Evolutionary conservation across 148 eudicot genomes (phyloP).

Genomic region (Tetragonia tetragonoides): DNA sequence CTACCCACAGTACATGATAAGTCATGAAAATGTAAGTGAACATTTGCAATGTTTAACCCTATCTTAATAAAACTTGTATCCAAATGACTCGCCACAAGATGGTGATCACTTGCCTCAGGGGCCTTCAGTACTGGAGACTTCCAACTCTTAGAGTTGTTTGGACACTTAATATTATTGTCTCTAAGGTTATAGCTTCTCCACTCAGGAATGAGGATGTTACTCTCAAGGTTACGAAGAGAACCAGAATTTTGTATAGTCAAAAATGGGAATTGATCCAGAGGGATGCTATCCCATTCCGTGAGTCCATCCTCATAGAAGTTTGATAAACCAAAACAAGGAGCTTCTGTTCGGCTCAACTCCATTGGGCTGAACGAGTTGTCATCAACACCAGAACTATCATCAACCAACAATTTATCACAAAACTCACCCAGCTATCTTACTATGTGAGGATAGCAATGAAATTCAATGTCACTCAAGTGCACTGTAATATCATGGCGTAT

Average conservation of each 20-base stretch:
- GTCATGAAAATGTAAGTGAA: slow-evolving; percentile 76
- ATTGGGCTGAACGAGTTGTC: slow-evolving; percentile 25
- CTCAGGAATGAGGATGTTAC: slow-evolving; percentile 37
- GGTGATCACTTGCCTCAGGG: slow-evolving; percentile 23
- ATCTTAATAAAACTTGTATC: slow-evolving; percentile 24
- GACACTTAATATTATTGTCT: slow-evolving; percentile 31
- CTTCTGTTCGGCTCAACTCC: slow-evolving; percentile 29
- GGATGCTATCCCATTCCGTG: slow-evolving; percentile 46
- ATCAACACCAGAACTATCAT: slow-evolving; percentile 28
- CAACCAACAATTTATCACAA: slow-evolving; percentile 40
- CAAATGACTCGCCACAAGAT: slow-evolving; percentile 11
- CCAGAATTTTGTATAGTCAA: slow-evolving; percentile 43
- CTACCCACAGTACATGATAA: slow-evolving; percentile 59
- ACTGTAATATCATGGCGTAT: slow-evolving; percentile 31
- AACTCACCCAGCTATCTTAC: slow-evolving; percentile 49
- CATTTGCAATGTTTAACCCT: slow-evolving; percentile 43
- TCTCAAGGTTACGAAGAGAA: slow-evolving; percentile 38
- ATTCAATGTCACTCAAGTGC: slow-evolving; percentile 45
- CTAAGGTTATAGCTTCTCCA: slow-evolving; percentile 36
- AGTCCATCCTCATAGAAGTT: slow-evolving; percentile 46
- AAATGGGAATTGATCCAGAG: slow-evolving; percentile 59
- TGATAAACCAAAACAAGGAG: slow-evolving; percentile 45
- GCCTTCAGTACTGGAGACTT: slow-evolving; percentile 14
- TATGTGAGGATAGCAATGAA: slow-evolving; percentile 79
- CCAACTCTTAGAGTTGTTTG: slow-evolving; percentile 22